These are phyloP conservation scores for Pichia exigua DNA, from an alignment of 805 yeast genomes.

Conservation along the genomic window DNA sequence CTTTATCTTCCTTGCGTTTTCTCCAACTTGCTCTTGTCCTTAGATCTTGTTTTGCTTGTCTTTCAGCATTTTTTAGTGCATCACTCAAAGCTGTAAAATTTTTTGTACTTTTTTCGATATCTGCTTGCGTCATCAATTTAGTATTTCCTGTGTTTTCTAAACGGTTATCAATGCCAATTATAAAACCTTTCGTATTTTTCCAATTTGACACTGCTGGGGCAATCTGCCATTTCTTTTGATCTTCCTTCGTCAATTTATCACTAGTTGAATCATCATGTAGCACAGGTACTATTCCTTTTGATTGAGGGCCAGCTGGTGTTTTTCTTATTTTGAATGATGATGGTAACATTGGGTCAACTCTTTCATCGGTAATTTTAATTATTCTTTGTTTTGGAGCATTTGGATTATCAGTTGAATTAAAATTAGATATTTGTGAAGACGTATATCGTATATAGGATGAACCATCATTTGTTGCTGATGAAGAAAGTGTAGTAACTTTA, in stretches of 20 bases:
- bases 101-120: constrained; percentile 37
- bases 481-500: constrained; percentile 14
- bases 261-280: constrained; percentile 48
- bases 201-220: constrained; percentile 92
- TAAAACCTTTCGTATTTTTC: constrained; percentile 89
- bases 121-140: constrained; percentile 17
- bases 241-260: constrained; percentile 56
- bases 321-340: constrained; percentile 66
- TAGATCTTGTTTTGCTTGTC: constrained; percentile 49
- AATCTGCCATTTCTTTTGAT: constrained; percentile 73
- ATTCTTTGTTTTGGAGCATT: constrained; percentile 31
- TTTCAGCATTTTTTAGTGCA: constrained; percentile 67
- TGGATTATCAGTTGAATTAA: constrained; percentile 5
- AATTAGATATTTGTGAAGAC: constrained; percentile 30
- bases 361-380: constrained; percentile 58
- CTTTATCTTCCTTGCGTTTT: constrained; percentile 30
- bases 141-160: constrained; percentile 41
- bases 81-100: constrained; percentile 51
- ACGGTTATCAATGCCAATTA: constrained; percentile 74
- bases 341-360: constrained; percentile 82
- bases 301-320: constrained; percentile 60
- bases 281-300: constrained; percentile 49
- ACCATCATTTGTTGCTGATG: constrained; percentile 7
- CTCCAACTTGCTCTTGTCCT: constrained; percentile 42
- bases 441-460: constrained; percentile 40